phyloP scores from a whole-genome alignment of 1,284 basidiomycete species.

The Chondrostereum purpureum region DNA sequence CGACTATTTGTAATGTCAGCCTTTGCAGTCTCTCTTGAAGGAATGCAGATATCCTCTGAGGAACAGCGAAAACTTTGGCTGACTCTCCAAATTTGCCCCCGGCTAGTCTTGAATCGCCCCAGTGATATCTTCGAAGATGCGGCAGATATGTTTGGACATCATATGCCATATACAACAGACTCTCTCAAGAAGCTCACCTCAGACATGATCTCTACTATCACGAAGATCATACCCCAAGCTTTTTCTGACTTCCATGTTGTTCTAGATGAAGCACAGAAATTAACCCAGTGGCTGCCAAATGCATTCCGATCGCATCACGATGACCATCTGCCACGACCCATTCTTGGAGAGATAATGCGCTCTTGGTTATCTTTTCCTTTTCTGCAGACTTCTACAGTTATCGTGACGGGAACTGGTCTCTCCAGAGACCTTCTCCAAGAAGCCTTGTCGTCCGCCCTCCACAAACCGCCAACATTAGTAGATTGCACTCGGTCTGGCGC shows the following conservation, averaged over 20 bases:
- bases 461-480: background rate
- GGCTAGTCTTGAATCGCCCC: background rate
- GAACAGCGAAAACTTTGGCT: background rate
- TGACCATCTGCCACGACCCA: background rate
- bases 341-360: background rate
- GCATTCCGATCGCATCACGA: background rate
- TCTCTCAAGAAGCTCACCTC: too few species aligned
- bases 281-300: background rate
- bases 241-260: background rate
- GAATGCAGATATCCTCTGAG: background rate
- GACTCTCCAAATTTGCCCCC: background rate
- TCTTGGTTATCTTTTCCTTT: background rate
- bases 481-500: background rate
- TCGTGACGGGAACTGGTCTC: slow-evolving; percentile 8
- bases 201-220: background rate
- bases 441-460: slow-evolving; percentile 4
- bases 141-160: background rate
- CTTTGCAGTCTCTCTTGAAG: background rate
- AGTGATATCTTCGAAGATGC: background rate
- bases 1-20: background rate
- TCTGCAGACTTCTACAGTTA: background rate
- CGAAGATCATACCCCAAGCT: background rate
- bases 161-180: background rate
- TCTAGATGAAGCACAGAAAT: background rate
- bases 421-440: background rate